Base-by-base conservation (phyloP, 495 filamentous ascomycete genomes). In the Penicillium flavigenum region DNA sequence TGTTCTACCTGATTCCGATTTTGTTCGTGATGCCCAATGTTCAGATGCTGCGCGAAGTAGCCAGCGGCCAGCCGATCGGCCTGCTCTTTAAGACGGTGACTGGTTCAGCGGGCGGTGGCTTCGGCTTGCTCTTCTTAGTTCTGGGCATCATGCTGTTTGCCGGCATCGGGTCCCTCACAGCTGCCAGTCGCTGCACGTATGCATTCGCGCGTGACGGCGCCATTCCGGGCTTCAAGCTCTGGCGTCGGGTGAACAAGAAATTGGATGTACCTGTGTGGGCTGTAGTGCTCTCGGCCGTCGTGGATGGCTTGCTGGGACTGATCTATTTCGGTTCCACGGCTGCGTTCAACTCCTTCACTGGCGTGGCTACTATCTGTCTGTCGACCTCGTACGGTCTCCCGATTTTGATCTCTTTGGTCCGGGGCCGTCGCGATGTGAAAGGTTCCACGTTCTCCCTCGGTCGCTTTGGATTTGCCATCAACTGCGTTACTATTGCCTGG, bases 121-220 rank as follows among this genome's bases (percentile, higher is more conserved):
- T 93, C 43, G 89, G 81, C 4, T 76, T 93, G 2, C 79, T 90
- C 10, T 86, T 89, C 66, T 74, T 92, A 5, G 82, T 91, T 56
- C 78, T 92, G 24, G 83, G 88, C 5, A 86, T 92, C 65, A 78
- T 91, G 63, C 64, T 92, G 14, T 90, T 92, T 58, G 87, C 87
- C 1, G 81, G 81, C 2, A 87, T 82, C 12, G 84, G 81, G 2
- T 83, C 90, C 56, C 82, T 90, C 78, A 89, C 88, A 3, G 89
- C 89, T 2, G 83, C 82, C 46, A 87, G 81, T 59, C 83, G 89
- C 3, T 90, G 90, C 81, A 86, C 85, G 6, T 91, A 87, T 60
- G 88, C 88, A 4, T 92, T 92, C 62, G 85, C 84, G 19, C 85
- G 77, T n/a, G 76, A 81, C 34, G 70, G 72, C 1, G 87, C 87